Conservation (phyloP, 768 basidiomycete genomes). For the Fibroporia radiculosa region DNA sequence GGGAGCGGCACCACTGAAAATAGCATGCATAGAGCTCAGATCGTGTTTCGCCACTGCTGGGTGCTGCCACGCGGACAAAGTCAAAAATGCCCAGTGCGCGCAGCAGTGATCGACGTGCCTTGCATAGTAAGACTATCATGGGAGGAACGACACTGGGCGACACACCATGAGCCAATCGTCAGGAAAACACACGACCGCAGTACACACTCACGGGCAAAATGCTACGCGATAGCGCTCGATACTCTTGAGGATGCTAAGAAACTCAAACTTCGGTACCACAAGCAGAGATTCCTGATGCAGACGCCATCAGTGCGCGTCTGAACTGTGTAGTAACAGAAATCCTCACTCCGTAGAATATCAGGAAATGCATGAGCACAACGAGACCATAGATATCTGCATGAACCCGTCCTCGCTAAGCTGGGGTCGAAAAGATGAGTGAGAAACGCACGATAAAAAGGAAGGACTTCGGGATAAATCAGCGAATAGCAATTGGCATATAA, state of each 20-base stretch:
- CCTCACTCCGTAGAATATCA: slow-evolving; percentile 48
- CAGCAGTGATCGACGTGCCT: slow-evolving; percentile 13
- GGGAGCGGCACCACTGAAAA: slow-evolving; percentile 54
- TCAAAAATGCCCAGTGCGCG: neutral
- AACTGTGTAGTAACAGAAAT: too few relatives aligned
- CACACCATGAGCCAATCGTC: neutral
- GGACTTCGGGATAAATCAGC: slow-evolving; percentile 6
- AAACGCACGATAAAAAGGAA: slow-evolving; percentile 16
- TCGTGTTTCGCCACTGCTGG: slow-evolving; percentile 43
- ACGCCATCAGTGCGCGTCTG: neutral
- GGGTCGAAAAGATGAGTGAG: neutral
- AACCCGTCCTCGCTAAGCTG: slow-evolving; percentile 7
- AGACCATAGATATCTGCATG: slow-evolving; percentile 60
- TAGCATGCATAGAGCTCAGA: slow-evolving; percentile 35
- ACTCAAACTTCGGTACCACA: slow-evolving; percentile 55
- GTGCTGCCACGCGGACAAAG: slow-evolving; percentile 28
- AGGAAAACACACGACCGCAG: neutral
- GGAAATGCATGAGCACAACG: slow-evolving; percentile 52
- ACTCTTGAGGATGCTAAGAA: slow-evolving; percentile 52
- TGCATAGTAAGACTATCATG: slow-evolving; percentile 27
- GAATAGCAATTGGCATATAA: neutral
- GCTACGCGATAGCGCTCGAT: slow-evolving; percentile 37
- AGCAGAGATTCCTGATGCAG: slow-evolving; percentile 43
- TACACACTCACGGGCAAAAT: neutral
- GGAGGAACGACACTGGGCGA: slow-evolving; percentile 3